Evolutionary conservation across 2,329 filamentous ascomycete genomes (phyloP).

Genomic region (Tolypocladium pustulatum): DNA sequence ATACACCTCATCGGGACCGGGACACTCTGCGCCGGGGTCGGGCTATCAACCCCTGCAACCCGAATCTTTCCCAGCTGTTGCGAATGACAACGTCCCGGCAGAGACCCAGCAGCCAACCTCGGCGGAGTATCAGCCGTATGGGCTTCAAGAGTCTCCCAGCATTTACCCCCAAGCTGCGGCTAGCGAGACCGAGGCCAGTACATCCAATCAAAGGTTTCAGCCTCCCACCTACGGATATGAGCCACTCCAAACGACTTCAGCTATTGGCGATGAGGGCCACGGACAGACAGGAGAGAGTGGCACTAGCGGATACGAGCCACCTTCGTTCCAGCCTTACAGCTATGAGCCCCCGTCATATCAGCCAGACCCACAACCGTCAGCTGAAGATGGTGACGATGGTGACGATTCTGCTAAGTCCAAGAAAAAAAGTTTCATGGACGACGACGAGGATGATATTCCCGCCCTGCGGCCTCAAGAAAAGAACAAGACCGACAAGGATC

Average conservation of each 20-base stretch:
- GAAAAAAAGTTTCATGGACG: slow-evolving; percentile 73
- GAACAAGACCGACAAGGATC: slow-evolving; percentile 57
- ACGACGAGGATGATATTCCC: slow-evolving; percentile 65
- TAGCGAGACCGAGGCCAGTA: slow-evolving; percentile 6
- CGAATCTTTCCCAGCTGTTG: background rate
- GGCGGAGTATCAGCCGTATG: slow-evolving; percentile 18
- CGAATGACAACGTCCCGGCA: background rate
- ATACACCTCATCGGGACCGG: slow-evolving; percentile 4
- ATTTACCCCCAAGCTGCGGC: slow-evolving; percentile 6
- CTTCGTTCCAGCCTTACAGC: slow-evolving; percentile 48
- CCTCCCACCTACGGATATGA: slow-evolving; percentile 41
- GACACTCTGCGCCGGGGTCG: slow-evolving; percentile 3
- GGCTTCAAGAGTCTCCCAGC: slow-evolving; percentile 13
- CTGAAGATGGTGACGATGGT: slow-evolving; percentile 31
- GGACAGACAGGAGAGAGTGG: slow-evolving; percentile 14
- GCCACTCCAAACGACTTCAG: slow-evolving; percentile 27
- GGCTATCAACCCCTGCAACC: slow-evolving; percentile 15
- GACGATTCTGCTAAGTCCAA: slow-evolving; percentile 48
- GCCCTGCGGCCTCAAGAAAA: slow-evolving; percentile 41
- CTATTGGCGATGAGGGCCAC: slow-evolving; percentile 5
- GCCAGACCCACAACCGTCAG: slow-evolving; percentile 31
- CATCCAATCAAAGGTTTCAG: slow-evolving; percentile 27
- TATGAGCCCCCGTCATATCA: slow-evolving; percentile 50
- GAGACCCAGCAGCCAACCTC: slow-evolving; percentile 3
- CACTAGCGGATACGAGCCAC: slow-evolving; percentile 46